Evolutionary conservation across 225 moss, liverwort and hornwort genomes (phyloP).

Genomic region (Marchantia paleacea): DNA sequence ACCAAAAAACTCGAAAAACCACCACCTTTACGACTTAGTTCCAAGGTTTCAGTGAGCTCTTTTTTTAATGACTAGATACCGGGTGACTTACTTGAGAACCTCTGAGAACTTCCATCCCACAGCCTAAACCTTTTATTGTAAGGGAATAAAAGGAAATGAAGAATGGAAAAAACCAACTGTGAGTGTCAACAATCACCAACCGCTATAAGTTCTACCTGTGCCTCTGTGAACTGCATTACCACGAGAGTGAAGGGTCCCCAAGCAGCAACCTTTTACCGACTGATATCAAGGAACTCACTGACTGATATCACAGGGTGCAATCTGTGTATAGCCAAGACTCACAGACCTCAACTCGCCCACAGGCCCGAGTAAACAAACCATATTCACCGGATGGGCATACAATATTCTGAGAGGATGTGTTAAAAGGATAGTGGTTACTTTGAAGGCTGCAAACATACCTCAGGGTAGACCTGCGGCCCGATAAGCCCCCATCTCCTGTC

Average conservation of each 20-base stretch:
- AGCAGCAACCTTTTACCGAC: slow-evolving; percentile 30
- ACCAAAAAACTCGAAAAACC: not conserved
- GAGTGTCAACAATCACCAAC: slow-evolving; percentile 4
- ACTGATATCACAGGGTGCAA: slow-evolving; percentile 20
- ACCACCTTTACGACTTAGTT: not conserved
- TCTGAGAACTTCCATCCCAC: not conserved
- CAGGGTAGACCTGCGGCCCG: slow-evolving; percentile 90
- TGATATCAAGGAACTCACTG: slow-evolving; percentile 18
- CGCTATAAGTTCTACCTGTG: slow-evolving; percentile 22
- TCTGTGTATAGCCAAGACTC: slow-evolving; percentile 30
- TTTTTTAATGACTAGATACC: not conserved
- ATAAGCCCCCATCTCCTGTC: slow-evolving; percentile 95
- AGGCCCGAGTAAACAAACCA: slow-evolving; percentile 24
- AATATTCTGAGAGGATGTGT: slow-evolving; percentile 36
- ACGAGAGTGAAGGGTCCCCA: slow-evolving; percentile 16
- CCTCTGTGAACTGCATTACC: slow-evolving; percentile 19
- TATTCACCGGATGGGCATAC: slow-evolving; percentile 38
- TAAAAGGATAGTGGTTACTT: slow-evolving; percentile 27
- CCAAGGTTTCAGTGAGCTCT: not conserved
- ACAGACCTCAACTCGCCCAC: slow-evolving; percentile 26
- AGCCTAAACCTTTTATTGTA: not conserved
- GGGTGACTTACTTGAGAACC: too few species aligned
- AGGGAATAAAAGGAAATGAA: not conserved
- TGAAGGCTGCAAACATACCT: slow-evolving; percentile 73
- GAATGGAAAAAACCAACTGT: not conserved